Conservation (phyloP, 2,329 filamentous ascomycete genomes). For the Aspergillus sp. region DNA sequence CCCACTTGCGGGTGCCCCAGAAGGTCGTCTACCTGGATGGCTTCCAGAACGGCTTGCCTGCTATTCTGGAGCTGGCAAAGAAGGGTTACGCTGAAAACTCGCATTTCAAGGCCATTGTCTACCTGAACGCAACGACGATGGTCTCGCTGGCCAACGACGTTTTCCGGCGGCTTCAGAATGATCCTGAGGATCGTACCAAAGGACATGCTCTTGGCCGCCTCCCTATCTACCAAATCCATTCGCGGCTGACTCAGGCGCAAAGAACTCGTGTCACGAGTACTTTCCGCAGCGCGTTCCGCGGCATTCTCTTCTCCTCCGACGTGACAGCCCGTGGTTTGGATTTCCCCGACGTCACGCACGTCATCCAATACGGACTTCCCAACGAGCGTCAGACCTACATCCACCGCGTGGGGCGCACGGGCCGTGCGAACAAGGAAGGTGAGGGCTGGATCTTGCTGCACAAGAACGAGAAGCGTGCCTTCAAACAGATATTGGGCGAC, state of each 20-base stretch:
- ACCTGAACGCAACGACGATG: slow-evolving; percentile 77
- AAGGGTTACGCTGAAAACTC: slow-evolving; percentile 46
- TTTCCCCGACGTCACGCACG: slow-evolving; percentile 77
- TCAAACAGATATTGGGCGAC: slow-evolving; percentile 31
- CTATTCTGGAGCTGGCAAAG: slow-evolving; percentile 73
- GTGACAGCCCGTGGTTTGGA: slow-evolving; percentile 83
- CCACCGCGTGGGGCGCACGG: slow-evolving; percentile 75
- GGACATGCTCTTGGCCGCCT: slow-evolving; percentile 35
- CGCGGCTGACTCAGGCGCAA: slow-evolving; percentile 68
- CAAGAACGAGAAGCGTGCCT: slow-evolving; percentile 51
- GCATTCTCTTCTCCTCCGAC: slow-evolving; percentile 74
- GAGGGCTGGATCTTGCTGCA: slow-evolving; percentile 63
- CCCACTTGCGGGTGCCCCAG: slow-evolving; percentile 83
- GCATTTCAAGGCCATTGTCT: slow-evolving; percentile 91
- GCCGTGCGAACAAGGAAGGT: slow-evolving; percentile 64
- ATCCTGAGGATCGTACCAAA: slow-evolving; percentile 33
- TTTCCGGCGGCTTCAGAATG: slow-evolving; percentile 53
- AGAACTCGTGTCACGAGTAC: slow-evolving; percentile 67
- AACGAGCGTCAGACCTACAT: slow-evolving; percentile 70
- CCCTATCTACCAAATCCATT: slow-evolving; percentile 68
- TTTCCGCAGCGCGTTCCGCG: slow-evolving; percentile 68
- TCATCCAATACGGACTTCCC: slow-evolving; percentile 71
- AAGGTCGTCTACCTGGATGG: slow-evolving; percentile 66
- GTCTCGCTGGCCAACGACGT: slow-evolving; percentile 66
- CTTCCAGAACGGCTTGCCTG: slow-evolving; percentile 75